Evolutionary conservation across 768 basidiomycete species (phyloP).

Genomic region (Termitomyces sp.): DNA sequence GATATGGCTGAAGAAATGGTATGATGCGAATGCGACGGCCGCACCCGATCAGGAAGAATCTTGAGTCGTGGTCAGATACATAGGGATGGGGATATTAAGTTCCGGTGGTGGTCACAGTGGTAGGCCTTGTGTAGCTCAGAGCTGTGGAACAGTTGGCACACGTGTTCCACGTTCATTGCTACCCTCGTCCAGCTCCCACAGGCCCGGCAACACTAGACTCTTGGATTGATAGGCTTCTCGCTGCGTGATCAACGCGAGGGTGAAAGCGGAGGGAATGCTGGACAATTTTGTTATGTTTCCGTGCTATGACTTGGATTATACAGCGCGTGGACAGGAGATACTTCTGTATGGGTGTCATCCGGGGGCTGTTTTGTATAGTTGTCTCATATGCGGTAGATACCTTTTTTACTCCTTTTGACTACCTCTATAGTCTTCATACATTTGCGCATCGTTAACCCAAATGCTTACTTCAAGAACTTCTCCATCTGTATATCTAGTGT

Average conservation of each 20-base stretch:
- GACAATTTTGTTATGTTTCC: slow-evolving; percentile 1
- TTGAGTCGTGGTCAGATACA: neutral
- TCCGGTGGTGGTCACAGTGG: neutral
- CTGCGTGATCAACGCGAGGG: neutral
- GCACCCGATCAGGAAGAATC: neutral
- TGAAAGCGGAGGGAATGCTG: neutral
- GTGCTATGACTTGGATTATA: slow-evolving; percentile 1
- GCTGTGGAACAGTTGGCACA: neutral
- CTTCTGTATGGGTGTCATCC: neutral
- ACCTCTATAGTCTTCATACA: neutral
- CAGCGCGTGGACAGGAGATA: neutral
- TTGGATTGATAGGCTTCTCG: neutral
- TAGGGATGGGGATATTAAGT: neutral
- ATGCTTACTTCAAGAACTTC: neutral
- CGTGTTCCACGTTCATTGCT: neutral
- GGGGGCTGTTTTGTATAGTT: neutral
- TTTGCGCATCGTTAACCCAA: neutral
- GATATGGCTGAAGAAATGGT: slow-evolving; percentile 53
- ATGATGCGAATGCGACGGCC: slow-evolving; percentile 17
- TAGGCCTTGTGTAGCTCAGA: neutral
- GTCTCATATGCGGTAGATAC: neutral
- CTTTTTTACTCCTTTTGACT: neutral
- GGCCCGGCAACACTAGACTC: neutral
- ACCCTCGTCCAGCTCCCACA: neutral
- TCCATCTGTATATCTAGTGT: too few species aligned